These are phyloP conservation scores for Acephala macrosclerotiorum DNA, from an alignment of 2,329 filamentous ascomycete species.

Conservation along the genomic window DNA sequence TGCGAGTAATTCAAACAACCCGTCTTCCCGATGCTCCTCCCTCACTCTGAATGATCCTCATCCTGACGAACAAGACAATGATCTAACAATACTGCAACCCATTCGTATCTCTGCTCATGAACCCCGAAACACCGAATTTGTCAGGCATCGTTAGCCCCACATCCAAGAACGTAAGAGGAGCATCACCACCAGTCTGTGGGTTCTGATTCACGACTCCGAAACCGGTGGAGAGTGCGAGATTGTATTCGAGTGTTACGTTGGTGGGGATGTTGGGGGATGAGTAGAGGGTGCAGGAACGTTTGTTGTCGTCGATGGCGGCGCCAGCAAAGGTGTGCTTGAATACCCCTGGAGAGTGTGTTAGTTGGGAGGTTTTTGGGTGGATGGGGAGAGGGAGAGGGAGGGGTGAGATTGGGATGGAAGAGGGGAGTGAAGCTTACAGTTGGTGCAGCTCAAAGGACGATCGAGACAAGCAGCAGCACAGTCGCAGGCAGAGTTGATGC, in stretches of 20 bases:
- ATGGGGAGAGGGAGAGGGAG: too few species aligned
- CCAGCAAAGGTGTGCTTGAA: slow-evolving; percentile 24
- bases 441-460: slow-evolving; percentile 19
- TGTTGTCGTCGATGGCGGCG: slow-evolving; percentile 11
- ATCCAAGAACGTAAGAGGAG: slow-evolving; percentile 25
- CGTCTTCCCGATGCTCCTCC: too few species aligned
- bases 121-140: slow-evolving; percentile 22
- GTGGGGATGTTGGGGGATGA: slow-evolving; percentile 22
- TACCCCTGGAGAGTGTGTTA: too few species aligned
- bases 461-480: slow-evolving; percentile 22
- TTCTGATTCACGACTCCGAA: slow-evolving; percentile 10
- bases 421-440: too few species aligned
- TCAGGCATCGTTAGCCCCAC: slow-evolving; percentile 6
- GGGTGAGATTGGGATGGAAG: too few species aligned
- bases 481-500: slow-evolving; percentile 25
- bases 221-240: slow-evolving; percentile 6
- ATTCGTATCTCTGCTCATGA: slow-evolving; percentile 17
- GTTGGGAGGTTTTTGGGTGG: too few species aligned
- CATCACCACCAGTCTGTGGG: slow-evolving; percentile 19
- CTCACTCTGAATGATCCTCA: too few species aligned
- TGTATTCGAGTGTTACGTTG: slow-evolving; percentile 22
- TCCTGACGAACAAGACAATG: too few species aligned
- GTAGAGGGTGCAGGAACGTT: slow-evolving; percentile 26
- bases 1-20: too few species aligned
- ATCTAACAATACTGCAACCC: slow-evolving; percentile 22